Conservation (phyloP, 441 rosid species). For the Erodium moschatum region DNA sequence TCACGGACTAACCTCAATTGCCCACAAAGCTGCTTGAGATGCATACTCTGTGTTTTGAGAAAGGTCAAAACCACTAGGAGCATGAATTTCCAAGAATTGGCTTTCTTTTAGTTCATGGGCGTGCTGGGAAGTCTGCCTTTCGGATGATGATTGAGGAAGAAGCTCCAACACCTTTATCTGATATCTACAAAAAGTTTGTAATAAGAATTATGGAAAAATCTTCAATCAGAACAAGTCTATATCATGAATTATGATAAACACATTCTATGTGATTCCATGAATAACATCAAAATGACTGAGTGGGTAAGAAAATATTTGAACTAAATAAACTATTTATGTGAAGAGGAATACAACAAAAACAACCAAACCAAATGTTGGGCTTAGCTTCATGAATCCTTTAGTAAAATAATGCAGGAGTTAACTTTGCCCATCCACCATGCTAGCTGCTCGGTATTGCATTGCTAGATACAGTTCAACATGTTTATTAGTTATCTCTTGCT, state of each 20-base stretch:
- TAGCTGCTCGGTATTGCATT: too few relatives aligned
- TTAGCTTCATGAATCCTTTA: not conserved
- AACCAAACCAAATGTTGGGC: not conserved
- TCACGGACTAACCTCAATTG: slow-evolving; percentile 58
- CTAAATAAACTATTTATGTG: not conserved
- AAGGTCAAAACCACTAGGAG: slow-evolving; percentile 68
- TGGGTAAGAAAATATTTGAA: not conserved
- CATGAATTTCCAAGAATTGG: slow-evolving; percentile 59
- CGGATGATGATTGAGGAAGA: slow-evolving; percentile 45
- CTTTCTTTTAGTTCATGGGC: slow-evolving; percentile 41
- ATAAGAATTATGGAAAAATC: slow-evolving; percentile 1
- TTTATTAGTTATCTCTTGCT: too few relatives aligned
- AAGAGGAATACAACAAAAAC: slow-evolving; percentile 1
- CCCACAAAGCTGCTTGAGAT: slow-evolving; percentile 88
- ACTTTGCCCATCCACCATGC: too few relatives aligned
- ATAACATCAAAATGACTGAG: not conserved
- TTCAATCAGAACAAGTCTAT: not conserved
- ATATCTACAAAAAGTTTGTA: slow-evolving; percentile 45
- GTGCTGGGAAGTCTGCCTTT: slow-evolving; percentile 38
- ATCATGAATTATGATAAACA: not conserved
- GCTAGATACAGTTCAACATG: too few relatives aligned
- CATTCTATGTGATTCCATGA: not conserved
- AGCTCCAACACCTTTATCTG: slow-evolving; percentile 77
- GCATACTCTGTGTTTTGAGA: slow-evolving; percentile 59
- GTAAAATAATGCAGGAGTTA: not conserved